Percentiles rank a stretch among this genome's conserved stretches.
Evolutionary conservation across 768 basidiomycete genomes (phyloP).

Genomic region (Lepiota venenata): DNA sequence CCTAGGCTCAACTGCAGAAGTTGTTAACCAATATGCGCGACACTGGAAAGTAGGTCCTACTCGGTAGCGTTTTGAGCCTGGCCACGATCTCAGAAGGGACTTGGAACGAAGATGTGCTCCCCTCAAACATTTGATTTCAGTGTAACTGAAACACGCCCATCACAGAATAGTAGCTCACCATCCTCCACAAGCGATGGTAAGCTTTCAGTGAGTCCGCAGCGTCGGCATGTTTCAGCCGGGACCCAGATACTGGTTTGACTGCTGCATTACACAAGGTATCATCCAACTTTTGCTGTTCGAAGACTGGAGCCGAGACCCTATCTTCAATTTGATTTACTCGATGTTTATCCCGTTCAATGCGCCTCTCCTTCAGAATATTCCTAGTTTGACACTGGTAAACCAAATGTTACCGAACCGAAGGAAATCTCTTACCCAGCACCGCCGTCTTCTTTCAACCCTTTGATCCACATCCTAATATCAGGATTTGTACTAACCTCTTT

Average conservation of each 20-base stretch:
- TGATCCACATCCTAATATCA: conserved; percentile 48
- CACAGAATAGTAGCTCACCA: neutral
- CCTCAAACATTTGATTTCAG: neutral
- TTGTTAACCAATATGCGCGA: neutral
- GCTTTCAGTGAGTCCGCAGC: neutral
- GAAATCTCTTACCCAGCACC: conserved; percentile 53
- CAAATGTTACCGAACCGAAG: conserved; percentile 2
- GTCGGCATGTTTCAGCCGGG: neutral
- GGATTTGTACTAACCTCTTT: conserved; percentile 37
- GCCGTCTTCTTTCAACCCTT: conserved; percentile 52
- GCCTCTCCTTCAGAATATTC: conserved; percentile 24
- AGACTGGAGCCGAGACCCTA: neutral
- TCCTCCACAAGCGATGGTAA: neutral
- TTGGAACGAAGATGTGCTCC: neutral
- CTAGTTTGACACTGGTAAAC: conserved; percentile 35
- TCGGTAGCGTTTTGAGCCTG: neutral
- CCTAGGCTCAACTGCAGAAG: neutral
- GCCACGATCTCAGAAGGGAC: neutral
- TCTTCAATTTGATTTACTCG: neutral
- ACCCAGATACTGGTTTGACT: neutral
- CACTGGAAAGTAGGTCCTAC: neutral
- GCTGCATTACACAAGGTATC: neutral
- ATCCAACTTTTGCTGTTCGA: neutral
- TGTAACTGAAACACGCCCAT: neutral
- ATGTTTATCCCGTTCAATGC: conserved; percentile 1